Conservation (phyloP, 441 rosid genomes). For the Viola pubescens region DNA sequence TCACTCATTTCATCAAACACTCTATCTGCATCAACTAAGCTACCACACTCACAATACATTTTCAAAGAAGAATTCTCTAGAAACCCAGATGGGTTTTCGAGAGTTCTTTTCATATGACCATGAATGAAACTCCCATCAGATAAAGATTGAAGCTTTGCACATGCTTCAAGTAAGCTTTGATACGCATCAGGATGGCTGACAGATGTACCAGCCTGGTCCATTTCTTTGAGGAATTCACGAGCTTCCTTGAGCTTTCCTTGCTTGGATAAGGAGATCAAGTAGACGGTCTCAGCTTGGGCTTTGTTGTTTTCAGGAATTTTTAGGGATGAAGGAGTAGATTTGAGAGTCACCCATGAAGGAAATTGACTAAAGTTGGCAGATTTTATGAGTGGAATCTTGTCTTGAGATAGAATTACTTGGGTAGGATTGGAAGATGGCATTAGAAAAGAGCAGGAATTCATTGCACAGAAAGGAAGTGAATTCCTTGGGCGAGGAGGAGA, state of each 20-base stretch:
- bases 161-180: conserved; percentile 39
- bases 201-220: conserved; percentile 44
- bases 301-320: conserved; percentile 24
- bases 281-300: conserved; percentile 51
- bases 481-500: too few relatives aligned
- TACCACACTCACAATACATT: conserved; percentile 52
- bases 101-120: conserved; percentile 23
- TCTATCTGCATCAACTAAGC: conserved; percentile 46
- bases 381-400: conserved; percentile 15
- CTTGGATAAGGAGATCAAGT: conserved; percentile 48
- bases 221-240: conserved; percentile 38
- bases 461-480: not conserved
- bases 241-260: conserved; percentile 56
- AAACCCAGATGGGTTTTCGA: conserved; percentile 29
- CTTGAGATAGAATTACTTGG: conserved; percentile 4
- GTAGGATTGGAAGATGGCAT: conserved; percentile 15
- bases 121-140: conserved; percentile 46
- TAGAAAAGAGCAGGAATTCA: conserved; percentile 10
- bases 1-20: conserved; percentile 58
- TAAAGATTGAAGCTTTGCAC: conserved; percentile 34
- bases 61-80: conserved; percentile 36
- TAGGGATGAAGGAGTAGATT: conserved; percentile 21
- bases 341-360: conserved; percentile 57
- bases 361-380: conserved; percentile 32
- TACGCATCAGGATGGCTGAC: conserved; percentile 30